phyloP scores from a whole-genome alignment of 2,329 filamentous ascomycete genomes.

The Alternaria dauci region DNA sequence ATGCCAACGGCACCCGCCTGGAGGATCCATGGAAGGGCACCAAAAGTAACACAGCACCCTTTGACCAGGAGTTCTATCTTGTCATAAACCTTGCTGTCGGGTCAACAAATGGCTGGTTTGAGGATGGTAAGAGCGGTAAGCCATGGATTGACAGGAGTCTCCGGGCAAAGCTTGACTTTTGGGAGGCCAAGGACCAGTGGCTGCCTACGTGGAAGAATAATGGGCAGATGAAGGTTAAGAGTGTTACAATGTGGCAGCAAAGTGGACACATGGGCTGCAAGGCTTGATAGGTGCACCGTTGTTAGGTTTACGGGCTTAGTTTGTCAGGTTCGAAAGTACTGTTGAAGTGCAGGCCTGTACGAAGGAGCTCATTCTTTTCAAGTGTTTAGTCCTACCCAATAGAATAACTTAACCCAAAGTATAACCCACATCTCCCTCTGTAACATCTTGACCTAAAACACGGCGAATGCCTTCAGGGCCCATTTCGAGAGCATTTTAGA shows the following conservation, averaged over 20 bases:
- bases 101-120: constrained; percentile 83
- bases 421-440: background rate
- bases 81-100: constrained; percentile 80
- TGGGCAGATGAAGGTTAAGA: constrained; percentile 73
- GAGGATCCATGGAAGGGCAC: constrained; percentile 70
- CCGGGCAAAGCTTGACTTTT: constrained; percentile 78
- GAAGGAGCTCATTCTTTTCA: background rate
- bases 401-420: background rate
- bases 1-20: constrained; percentile 71
- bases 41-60: constrained; percentile 70
- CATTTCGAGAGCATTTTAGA: background rate
- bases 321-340: background rate
- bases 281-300: constrained; percentile 4
- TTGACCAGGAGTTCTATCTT: constrained; percentile 79
- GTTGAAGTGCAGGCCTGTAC: background rate
- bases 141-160: constrained; percentile 77
- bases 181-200: constrained; percentile 72
- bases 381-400: background rate
- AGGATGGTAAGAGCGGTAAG: constrained; percentile 74
- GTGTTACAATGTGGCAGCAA: constrained; percentile 67
- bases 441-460: background rate
- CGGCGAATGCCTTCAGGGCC: background rate
- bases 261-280: constrained; percentile 58
- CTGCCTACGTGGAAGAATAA: constrained; percentile 71
- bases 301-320: background rate